A percentile compares a stretch with the other conserved stretches of the same genome.
Evolutionary conservation across 2,329 filamentous ascomycete species (phyloP).

Genomic region (Aspergillus ruber): DNA sequence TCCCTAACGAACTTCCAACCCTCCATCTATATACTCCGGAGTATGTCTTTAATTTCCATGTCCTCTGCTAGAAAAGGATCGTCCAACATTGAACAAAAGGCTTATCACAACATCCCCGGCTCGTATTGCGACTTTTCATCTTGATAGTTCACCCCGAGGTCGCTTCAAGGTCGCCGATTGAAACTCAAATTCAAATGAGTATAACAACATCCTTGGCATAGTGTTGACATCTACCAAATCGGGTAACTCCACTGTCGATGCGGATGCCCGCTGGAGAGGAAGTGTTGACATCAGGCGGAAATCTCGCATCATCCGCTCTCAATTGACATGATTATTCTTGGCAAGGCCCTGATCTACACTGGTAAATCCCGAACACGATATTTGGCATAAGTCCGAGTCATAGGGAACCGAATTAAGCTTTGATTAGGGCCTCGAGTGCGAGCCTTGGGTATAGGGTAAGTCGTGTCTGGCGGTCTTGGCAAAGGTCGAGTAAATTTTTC

Average conservation of each 20-base stretch:
- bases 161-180: not conserved
- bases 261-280: constrained; percentile 1
- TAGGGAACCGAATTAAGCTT: not conserved
- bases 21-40: not conserved
- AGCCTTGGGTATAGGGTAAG: too few relatives aligned
- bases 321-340: not conserved
- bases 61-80: not conserved
- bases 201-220: constrained; percentile 21
- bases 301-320: constrained; percentile 10
- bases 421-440: not conserved
- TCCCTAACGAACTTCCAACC: not conserved
- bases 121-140: not conserved
- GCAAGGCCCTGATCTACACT: not conserved
- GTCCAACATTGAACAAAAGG: not conserved
- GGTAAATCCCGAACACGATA: not conserved
- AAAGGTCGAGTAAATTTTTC: too few relatives aligned
- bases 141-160: not conserved
- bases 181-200: not conserved
- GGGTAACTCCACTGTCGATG: constrained; percentile 11
- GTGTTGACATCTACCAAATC: constrained; percentile 14
- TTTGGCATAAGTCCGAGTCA: not conserved
- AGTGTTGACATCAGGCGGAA: not conserved
- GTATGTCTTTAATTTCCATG: not conserved
- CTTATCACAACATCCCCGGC: not conserved
- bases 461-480: too few relatives aligned